Base-by-base conservation (phyloP, 1,284 basidiomycete genomes). In the Vanrija sp. region DNA sequence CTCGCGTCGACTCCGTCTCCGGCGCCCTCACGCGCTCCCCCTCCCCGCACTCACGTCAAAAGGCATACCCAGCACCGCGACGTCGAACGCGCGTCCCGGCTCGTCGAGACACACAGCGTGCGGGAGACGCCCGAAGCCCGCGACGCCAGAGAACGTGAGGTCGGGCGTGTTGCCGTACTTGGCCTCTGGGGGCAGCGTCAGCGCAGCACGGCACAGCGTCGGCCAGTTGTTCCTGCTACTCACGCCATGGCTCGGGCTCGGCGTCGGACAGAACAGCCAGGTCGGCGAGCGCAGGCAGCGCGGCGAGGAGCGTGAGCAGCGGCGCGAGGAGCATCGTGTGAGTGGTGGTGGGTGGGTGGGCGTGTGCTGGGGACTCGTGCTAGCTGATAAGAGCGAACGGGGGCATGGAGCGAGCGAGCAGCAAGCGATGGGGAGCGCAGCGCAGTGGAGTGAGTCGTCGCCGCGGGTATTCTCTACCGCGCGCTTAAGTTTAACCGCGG, bases 21-120 rank as follows among this genome's bases (percentile, higher is more conserved):
- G 5, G 21, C 21, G 21, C 21, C 2, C 2, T 5, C 21, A 23
- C 3, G 28, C 28, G 6, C 10, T 4, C 28, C 10, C 28, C 28
- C 7, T 6, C 28, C 28, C 10, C 28, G 28, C 12, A 62, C 72
- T 45, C 45, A 69, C 71, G 55, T 77, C 75, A 51, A 73, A 77
- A 0, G 75, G 75, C 25, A 75, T 60, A 21, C 73, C 73, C 9
- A 77, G 49, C 14, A 78, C 46, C 5, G 73, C 76, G 39, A 78
- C 64, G 57, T 78, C 76, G 34, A 71, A 73, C 48, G 83, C 72
- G 54, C 72, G 79, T 9, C 61, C 66, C 0, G 65, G 64, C 46
- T 69, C 53, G 50, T 73, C 68, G 18, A 77, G 64, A 53, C 74
- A 76, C 38, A 63, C 64, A 9, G 55, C 50, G 52, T 68, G 67